A percentile compares a stretch with the other conserved stretches of the same genome.
Conservation (phyloP, 1,284 basidiomycete species). For the Cystobasidium slooffiae region DNA sequence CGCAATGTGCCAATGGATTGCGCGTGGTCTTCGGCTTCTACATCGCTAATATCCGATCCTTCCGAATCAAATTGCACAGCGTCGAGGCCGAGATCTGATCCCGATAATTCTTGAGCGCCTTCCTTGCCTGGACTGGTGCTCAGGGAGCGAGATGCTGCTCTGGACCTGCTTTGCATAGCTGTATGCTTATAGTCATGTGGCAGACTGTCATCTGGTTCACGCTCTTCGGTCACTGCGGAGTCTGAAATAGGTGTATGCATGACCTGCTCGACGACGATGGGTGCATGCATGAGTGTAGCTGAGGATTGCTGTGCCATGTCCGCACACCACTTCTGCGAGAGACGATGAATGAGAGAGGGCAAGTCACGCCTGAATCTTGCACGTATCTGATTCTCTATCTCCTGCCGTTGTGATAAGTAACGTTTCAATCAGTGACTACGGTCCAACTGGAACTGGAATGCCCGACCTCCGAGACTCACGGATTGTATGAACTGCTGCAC, state of each 20-base stretch:
- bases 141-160: not conserved
- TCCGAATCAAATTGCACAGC: not conserved
- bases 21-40: too few relatives aligned
- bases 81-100: not conserved
- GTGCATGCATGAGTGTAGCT: not conserved
- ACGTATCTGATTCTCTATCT: conserved; percentile 94
- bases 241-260: not conserved
- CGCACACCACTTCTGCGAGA: conserved; percentile 85
- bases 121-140: not conserved
- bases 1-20: too few relatives aligned
- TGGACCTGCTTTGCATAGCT: not conserved
- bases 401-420: conserved; percentile 59
- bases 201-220: conserved; percentile 37
- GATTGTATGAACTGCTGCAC: conserved; percentile 92
- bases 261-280: conserved; percentile 34
- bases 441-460: not conserved
- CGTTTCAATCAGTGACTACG: not conserved
- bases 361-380: conserved; percentile 99
- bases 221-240: not conserved
- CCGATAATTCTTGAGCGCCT: too few relatives aligned
- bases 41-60: not conserved
- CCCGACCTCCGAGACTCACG: not conserved
- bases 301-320: conserved; percentile 34
- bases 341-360: conserved; percentile 92
- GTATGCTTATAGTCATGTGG: not conserved